phyloP scores from a whole-genome alignment of 495 filamentous ascomycete genomes.

The Neurospora africana region DNA sequence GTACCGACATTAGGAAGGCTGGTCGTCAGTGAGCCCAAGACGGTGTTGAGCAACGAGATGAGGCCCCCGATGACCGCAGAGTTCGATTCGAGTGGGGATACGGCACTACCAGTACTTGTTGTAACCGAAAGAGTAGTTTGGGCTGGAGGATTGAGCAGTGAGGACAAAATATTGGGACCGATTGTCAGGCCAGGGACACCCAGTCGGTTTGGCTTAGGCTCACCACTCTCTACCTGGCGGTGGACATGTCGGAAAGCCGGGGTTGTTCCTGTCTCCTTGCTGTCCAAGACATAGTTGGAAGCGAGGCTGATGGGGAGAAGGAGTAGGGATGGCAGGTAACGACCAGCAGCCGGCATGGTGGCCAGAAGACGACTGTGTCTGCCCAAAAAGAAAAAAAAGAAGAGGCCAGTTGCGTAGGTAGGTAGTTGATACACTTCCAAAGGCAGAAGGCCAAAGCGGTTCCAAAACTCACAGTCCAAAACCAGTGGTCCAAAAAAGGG shows the following conservation, averaged over 20 bases:
- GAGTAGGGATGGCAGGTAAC: constrained; percentile 1
- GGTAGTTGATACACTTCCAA: constrained; percentile 10
- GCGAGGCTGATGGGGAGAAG: background rate
- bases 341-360: constrained; percentile 7
- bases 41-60: constrained; percentile 2
- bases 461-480: constrained; percentile 12
- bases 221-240: background rate
- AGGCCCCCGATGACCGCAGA: constrained; percentile 2
- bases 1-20: background rate
- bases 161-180: constrained; percentile 3
- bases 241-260: background rate
- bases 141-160: constrained; percentile 2
- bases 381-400: background rate
- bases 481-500: constrained; percentile 7
- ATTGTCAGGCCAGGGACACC: constrained; percentile 6
- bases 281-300: background rate
- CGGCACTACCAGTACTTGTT: background rate
- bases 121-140: background rate
- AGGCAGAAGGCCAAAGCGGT: constrained; percentile 10
- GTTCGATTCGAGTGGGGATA: background rate
- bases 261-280: background rate
- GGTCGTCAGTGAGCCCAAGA: background rate
- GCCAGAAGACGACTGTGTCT: background rate
- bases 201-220: background rate
- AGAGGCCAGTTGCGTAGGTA: background rate